Evolutionary conservation across 2,329 filamentous ascomycete genomes (phyloP), one percentile per base, ranked within the genome.

Genomic region (Claviceps citrina): DNA sequence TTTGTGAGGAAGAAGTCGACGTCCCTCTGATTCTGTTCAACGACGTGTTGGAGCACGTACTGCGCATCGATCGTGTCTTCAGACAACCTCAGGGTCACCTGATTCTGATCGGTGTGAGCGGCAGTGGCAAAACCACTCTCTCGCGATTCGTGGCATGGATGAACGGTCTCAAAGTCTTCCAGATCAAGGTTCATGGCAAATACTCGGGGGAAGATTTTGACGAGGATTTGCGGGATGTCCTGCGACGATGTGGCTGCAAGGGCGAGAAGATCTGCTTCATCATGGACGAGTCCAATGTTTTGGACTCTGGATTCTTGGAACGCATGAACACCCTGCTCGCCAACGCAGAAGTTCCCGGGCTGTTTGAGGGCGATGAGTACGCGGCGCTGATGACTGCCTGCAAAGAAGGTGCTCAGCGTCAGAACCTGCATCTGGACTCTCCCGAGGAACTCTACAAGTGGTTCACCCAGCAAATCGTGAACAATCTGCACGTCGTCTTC

Each of bases 241-340:
- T 99, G 31, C 81, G 91, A 34, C 77, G 91, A 42, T 93, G 85
- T 51, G 91, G 91, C 46, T 96, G 89, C 67, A 95, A 95, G 67
- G 91, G 91, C 27, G 91, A 99, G 59, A 96, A 96, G 69, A 93
- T 99, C 36, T 98, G 93, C 65, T 99, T 99, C 68, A 95, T 99
- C 66, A 96, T 99, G 87, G 91, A 99, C 57, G 91, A 99, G 65
- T 82, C 89, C 8, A 99, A 99, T 53, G 91, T 99, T 27, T 73
- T 99, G 22, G 91, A 99, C 60, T 98, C 91, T 32, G 91, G 91
- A 40, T 99, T 99, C 77, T 63, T 99, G 41, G 91, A 99, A 61
- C 81, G 93, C 52, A 99, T 98, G 91, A 99, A 99, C 59, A 99
- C 91, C 0, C 66, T 99, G 38, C 78, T 99, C 45, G 93, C 91